These are phyloP conservation scores for Silybum marianum DNA, from an alignment of 129 eudicot species.

Conservation along the genomic window DNA sequence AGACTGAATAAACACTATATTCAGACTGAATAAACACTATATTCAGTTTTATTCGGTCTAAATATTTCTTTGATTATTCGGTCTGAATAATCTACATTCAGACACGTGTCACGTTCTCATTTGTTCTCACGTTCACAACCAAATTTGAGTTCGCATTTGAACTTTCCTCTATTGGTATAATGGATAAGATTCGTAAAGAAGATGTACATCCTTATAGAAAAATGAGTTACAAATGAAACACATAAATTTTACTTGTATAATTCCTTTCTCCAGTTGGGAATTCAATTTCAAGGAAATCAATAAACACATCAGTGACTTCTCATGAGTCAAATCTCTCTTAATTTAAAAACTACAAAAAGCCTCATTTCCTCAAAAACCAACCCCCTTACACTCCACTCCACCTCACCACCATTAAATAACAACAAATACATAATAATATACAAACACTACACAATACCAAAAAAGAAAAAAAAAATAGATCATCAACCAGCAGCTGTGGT, in stretches of 20 bases:
- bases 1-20: too few relatives aligned
- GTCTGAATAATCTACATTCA: too few relatives aligned
- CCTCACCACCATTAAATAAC: constrained; percentile 31
- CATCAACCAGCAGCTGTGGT: constrained; percentile 89
- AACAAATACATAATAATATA: constrained; percentile 36
- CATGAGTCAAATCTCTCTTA: constrained; percentile 21
- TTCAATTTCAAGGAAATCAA: constrained; percentile 12
- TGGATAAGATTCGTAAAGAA: background rate
- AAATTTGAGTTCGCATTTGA: too few relatives aligned
- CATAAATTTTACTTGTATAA: constrained; percentile 26
- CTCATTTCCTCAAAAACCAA: constrained; percentile 27
- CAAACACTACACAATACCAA: constrained; percentile 22
- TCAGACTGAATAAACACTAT: too few relatives aligned
- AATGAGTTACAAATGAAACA: background rate
- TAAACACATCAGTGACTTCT: constrained; percentile 27
- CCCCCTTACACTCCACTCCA: constrained; percentile 7
- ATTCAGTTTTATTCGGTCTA: too few relatives aligned
- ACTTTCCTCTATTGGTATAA: too few relatives aligned
- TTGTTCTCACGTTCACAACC: too few relatives aligned
- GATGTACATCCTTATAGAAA: background rate
- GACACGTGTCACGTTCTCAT: too few relatives aligned
- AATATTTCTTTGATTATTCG: too few relatives aligned
- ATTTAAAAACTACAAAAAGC: constrained; percentile 33
- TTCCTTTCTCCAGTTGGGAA: constrained; percentile 3
- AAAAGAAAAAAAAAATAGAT: background rate